A percentile compares a stretch with the other conserved stretches of the same genome.
phyloP scores from a whole-genome alignment of 768 basidiomycete species.

The Lentinula boryana region DNA sequence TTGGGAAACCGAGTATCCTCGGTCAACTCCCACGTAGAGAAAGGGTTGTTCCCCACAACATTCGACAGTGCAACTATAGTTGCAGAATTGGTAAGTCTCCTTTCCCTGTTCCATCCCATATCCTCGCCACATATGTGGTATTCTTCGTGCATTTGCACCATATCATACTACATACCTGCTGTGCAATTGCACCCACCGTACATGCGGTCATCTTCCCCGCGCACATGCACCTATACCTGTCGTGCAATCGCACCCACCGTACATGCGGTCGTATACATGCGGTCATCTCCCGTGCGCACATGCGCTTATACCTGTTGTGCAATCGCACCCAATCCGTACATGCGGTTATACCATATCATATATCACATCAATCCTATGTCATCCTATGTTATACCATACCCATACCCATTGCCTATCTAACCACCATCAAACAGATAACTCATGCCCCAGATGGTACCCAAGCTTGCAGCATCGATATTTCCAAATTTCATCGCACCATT shows the following conservation, averaged over 20 bases:
- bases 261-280: too few species aligned
- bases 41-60: conserved; percentile 1
- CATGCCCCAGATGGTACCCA: neutral
- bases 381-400: too few species aligned
- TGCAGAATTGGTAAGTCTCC: conserved; percentile 8
- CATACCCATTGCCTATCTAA: too few species aligned
- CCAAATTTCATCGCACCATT: neutral
- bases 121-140: neutral
- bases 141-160: neutral
- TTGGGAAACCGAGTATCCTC: neutral
- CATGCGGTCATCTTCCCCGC: too few species aligned
- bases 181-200: too few species aligned
- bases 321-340: too few species aligned
- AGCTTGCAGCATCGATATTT: conserved; percentile 8
- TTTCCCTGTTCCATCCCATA: neutral
- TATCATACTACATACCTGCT: conserved; percentile 10
- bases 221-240: too few species aligned
- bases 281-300: too few species aligned
- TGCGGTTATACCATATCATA: too few species aligned
- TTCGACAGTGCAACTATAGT: conserved; percentile 4
- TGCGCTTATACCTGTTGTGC: too few species aligned
- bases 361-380: too few species aligned
- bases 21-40: conserved; percentile 6
- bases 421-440: too few species aligned
- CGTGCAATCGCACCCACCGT: conserved; percentile 15